A percentile compares a stretch with the other conserved stretches of the same genome.
Conservation (phyloP, 129 eudicot species). For the Escallonia rubra region DNA sequence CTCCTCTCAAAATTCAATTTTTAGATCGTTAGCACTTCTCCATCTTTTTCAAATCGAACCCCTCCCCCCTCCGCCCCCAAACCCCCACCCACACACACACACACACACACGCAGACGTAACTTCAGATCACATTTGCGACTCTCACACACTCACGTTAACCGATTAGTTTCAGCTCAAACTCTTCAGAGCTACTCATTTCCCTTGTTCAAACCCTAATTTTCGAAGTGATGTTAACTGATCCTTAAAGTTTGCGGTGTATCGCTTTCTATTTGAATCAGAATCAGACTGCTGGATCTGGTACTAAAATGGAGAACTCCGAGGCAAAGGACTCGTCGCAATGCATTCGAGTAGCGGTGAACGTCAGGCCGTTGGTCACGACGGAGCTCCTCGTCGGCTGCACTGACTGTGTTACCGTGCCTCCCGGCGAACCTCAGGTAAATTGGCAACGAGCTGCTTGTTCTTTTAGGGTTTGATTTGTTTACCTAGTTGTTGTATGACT, state of each 20-base stretch:
- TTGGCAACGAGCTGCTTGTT: not conserved
- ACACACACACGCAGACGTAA: not conserved
- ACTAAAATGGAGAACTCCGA: slow-evolving; percentile 48
- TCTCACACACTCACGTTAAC: slow-evolving; percentile 9
- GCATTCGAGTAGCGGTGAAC: slow-evolving; percentile 85
- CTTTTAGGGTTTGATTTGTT: not conserved
- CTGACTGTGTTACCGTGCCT: slow-evolving; percentile 62
- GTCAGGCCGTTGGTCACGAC: slow-evolving; percentile 78
- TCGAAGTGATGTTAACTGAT: not conserved
- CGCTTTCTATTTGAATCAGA: no score
- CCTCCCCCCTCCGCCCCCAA: slow-evolving; percentile 19
- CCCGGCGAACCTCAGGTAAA: slow-evolving; percentile 83
- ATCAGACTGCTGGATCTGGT: not conserved
- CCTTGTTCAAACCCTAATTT: slow-evolving; percentile 11
- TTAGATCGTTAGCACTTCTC: not conserved
- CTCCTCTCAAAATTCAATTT: slow-evolving; percentile 11
- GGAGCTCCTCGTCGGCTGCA: slow-evolving; percentile 79
- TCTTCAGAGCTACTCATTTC: slow-evolving; percentile 16
- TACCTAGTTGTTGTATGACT: not conserved
- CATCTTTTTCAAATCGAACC: not conserved
- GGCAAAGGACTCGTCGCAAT: slow-evolving; percentile 40
- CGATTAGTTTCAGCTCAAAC: slow-evolving; percentile 11
- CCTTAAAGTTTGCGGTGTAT: not conserved
- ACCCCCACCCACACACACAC: not conserved
- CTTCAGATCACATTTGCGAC: not conserved